phyloP scores from a whole-genome alignment of 495 filamentous ascomycete species.

The Penicillium desertorum region DNA sequence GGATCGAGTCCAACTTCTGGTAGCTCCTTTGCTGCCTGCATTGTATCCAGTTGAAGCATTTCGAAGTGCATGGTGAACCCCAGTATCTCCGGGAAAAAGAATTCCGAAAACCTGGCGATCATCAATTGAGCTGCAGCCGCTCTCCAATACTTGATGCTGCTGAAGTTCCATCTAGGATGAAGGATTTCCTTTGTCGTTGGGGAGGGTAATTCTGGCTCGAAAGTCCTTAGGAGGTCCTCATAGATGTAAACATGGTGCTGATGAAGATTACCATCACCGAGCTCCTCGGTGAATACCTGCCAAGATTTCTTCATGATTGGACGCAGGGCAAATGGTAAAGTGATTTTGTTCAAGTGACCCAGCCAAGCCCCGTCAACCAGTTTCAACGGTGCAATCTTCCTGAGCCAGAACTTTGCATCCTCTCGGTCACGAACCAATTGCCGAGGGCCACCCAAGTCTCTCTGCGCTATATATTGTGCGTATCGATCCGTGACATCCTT shows the following conservation, averaged over 20 bases:
- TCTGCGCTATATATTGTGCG: no score
- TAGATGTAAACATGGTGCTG: conserved; percentile 51
- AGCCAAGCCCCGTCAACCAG: conserved; percentile 54
- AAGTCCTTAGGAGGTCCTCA: conserved; percentile 34
- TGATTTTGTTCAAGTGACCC: conserved; percentile 46
- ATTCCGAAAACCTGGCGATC: conserved; percentile 46
- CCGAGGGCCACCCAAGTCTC: no score
- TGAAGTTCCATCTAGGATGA: conserved; percentile 29
- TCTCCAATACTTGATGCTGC: conserved; percentile 42
- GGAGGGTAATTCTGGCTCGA: conserved; percentile 29
- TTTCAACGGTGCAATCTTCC: conserved; percentile 44
- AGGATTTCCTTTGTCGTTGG: conserved; percentile 36
- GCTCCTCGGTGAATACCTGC: conserved; percentile 53
- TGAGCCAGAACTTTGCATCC: conserved; percentile 44
- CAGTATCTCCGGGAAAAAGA: conserved; percentile 54
- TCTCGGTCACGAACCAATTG: conserved; percentile 11
- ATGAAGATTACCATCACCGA: conserved; percentile 48
- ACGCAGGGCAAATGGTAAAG: conserved; percentile 37
- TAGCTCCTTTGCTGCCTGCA: conserved; percentile 45
- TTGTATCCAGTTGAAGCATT: conserved; percentile 37
- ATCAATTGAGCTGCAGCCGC: conserved; percentile 46
- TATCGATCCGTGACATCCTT: no score
- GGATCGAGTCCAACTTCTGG: conserved; percentile 42
- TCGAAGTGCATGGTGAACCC: conserved; percentile 55
- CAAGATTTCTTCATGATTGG: conserved; percentile 41